phyloP scores from a whole-genome alignment of 192 early-diverging fungal genomes.

The Kickxella alabastrina region DNA sequence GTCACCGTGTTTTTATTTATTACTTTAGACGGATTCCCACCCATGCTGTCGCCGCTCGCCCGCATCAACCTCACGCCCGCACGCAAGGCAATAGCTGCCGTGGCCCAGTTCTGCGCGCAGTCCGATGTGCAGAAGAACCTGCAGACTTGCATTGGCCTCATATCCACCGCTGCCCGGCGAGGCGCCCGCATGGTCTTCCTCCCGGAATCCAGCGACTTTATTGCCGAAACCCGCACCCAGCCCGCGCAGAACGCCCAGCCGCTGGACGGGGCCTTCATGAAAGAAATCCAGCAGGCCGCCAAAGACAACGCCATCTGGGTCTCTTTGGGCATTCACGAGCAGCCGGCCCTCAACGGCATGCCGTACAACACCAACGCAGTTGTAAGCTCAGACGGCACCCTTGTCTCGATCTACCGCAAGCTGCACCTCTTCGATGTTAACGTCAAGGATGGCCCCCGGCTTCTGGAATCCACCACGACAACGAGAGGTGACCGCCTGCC shows the following conservation, averaged over 20 bases:
- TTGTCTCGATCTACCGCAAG: constrained; percentile 64
- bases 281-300: constrained; percentile 58
- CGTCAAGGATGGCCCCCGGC: constrained; percentile 39
- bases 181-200: constrained; percentile 74
- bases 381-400: constrained; percentile 56
- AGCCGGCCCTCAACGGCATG: constrained; percentile 11
- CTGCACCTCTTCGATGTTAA: constrained; percentile 78
- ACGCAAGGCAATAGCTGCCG: constrained; percentile 52
- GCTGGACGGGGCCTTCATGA: constrained; percentile 56
- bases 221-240: constrained; percentile 56
- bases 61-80: constrained; percentile 20
- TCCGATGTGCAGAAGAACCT: constrained; percentile 57
- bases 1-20: no score
- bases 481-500: constrained; percentile 18
- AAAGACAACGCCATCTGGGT: constrained; percentile 61
- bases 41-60: constrained; percentile 42
- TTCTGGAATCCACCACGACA: constrained; percentile 27
- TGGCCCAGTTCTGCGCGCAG: constrained; percentile 72
- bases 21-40: constrained; percentile 35
- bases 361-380: constrained; percentile 70
- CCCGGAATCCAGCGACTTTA: constrained; percentile 82
- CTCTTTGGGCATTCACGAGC: constrained; percentile 77
- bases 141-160: constrained; percentile 57
- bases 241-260: constrained; percentile 51
- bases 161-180: constrained; percentile 54